Evolutionary conservation across 208 protist species (phyloP), one percentile per base, ranked within the genome.

Genomic region (Acanthamoeba culbertsoni): DNA sequence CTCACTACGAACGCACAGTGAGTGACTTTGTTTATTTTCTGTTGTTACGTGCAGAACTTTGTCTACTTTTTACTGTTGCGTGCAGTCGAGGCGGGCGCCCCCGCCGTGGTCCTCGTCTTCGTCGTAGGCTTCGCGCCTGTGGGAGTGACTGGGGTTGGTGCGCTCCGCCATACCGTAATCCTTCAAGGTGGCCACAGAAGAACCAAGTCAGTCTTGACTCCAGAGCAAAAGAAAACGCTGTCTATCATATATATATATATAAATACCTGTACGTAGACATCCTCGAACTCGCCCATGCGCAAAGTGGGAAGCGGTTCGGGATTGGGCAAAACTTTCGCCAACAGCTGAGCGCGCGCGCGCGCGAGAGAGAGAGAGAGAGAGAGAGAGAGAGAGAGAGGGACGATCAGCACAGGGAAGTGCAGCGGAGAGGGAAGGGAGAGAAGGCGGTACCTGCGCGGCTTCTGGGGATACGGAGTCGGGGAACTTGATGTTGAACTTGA

Each of bases 401-500:
- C 65, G 18, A 18, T 18, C 12, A 42, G 46, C 28, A 86, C 75
- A 55, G 48, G 48, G 48, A 23, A 8, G 18, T 55, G 12, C 48
- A 8, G 8, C 48, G 18, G 18, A 55, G 18, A 62, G 42, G 68
- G 84, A 40, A 28, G 4, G 20, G 5, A 18, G 33, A 23, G 35
- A 20, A 45, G 28, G 6, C 77, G 8, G 45, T 65, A 51, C 53
- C n/a, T 42, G 51, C 20, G 73, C 86, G 20, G 73, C 46, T 4
- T 73, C 57, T 26, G 95, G 55, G 26, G 59, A 40, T 28, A 84
- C 92, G 20, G 93, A 68, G 12, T 45, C 48, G 62, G 97, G 97
- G 95, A 97, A 97, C 0, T 93, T 77, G 23, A 97, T 91, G 33
- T 93, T 51, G 43, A 98, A 97, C 45, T 95, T 63, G 68, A 98